Base-by-base conservation (phyloP, 768 basidiomycete genomes). In the Pulveroboletus sp. region DNA sequence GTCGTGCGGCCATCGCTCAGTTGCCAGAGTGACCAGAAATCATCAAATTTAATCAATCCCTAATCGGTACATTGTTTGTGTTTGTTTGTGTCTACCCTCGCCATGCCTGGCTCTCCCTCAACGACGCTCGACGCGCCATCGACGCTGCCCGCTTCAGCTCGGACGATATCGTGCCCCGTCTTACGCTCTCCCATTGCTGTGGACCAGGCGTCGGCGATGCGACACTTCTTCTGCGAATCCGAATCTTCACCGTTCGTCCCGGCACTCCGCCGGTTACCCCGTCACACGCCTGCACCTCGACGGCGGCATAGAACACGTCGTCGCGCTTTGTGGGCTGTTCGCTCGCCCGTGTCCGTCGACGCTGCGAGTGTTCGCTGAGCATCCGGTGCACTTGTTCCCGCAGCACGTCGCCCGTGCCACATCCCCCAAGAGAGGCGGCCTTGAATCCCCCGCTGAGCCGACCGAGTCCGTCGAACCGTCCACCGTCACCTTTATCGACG, bases 101-200 rank as follows among this genome's bases (percentile, higher is more conserved):
- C 64, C 64, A 67, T 15, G 39, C 13, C 40, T n/a, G 9, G 39
- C 17, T 50, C 26, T 37, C 46, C 31, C 38, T 37, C 58, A 61
- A 39, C 47, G 57, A 61, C 46, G 48, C 53, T 24, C 65, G 66
- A 15, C 66, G 60, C 11, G 54, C 58, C 39, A 67, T 14, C 36
- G 55, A 65, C 41, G 61, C 63, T 9, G 61, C 57, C 39, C 65
- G 52, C 46, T 64, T 68, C 51, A 67, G 24, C 50, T 67, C 64
- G 0, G 67, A 65, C 30, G 66, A 66, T 11, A 66, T 58, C 43
- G 65, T 68, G 1, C 53, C 42, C 15, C 64, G 64, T 28, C 47
- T 31, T 32, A 59, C 36, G 0, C 44, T 33, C 4, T 49, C 63
- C 43, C 49, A 47, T 8, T 21, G 9, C 21, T 35, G 35, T 15